Evolutionary conservation across 73 alveolate species (phyloP), one percentile per base, ranked within the genome.

Genomic region (Paramecium sonneborni): DNA sequence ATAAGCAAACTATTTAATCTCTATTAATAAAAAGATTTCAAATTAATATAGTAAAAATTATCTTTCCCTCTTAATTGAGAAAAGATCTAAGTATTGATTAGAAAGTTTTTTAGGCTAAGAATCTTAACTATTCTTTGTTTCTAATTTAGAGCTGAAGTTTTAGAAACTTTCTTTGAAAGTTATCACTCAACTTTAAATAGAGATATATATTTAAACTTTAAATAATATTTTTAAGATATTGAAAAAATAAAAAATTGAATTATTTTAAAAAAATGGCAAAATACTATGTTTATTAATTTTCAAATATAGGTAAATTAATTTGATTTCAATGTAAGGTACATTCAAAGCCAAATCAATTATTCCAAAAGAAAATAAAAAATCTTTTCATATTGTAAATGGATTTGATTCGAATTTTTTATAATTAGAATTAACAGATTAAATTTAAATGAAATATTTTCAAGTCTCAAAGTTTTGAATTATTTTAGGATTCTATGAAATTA

Each of bases 1-100:
- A 39, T 79, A 79, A 41, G 90, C 90, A 5, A 79, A 79, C 41
- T 79, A 79, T 79, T 44, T 79, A 12, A n/a, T 79, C 1, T 79
- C 90, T 5, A 79, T 79, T 8, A 41, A 79, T 46, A 79, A 79
- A 41, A 79, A 41, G 90, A 79, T 79, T 0, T 76, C 90, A 2
- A 39, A 20, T 38, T 30, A 79, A 23, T 79, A 79, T 8, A 79
- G 48, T 44, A 79, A 76, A 18, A 79, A 79, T 46, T 41, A 79
- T 79, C 43, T 79, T 15, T 30, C 44, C 5, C 72, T 43, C 10
- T 34, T 79, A 46, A 76, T 21, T 24, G 14, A 23, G 90, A 79
- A 79, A 79, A 41, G 74, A 26, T 38, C 18, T 23, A 79, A 20
- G 90, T 41, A 43, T 79, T 79, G 74, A 39, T 23, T 24, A 39